These are phyloP conservation scores for Vanderwaltozyma tropicalis DNA, from an alignment of 805 yeast species.

Conservation along the genomic window DNA sequence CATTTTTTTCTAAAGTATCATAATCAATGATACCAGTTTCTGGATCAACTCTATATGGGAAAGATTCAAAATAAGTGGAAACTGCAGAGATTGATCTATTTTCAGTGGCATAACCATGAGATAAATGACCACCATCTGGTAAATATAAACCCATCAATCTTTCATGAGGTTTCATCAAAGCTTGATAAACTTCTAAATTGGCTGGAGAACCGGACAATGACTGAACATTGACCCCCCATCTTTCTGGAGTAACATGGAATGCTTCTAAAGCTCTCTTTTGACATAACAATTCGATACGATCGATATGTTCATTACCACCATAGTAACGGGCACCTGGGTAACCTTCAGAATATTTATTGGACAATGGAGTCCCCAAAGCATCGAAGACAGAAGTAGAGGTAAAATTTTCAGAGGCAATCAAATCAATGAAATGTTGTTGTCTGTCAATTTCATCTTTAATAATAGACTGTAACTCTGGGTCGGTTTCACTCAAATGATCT, in stretches of 20 bases:
- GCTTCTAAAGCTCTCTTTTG: slow-evolving; percentile 92
- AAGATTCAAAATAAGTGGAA: slow-evolving; percentile 93
- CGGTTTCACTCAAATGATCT: slow-evolving; percentile 47
- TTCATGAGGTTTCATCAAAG: slow-evolving; percentile 89
- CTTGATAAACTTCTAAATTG: slow-evolving; percentile 91
- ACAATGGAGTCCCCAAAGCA: slow-evolving; percentile 94
- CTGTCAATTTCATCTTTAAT: slow-evolving; percentile 74
- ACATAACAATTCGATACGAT: slow-evolving; percentile 84
- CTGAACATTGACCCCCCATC: slow-evolving; percentile 98
- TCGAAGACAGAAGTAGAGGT: slow-evolving; percentile 94
- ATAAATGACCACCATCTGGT: slow-evolving; percentile 98
- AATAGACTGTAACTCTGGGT: slow-evolving; percentile 69
- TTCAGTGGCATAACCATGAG: slow-evolving; percentile 96
- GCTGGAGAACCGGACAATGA: slow-evolving; percentile 97
- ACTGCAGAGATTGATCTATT: slow-evolving; percentile 89
- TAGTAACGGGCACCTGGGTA: slow-evolving; percentile 98
- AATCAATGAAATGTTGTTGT: slow-evolving; percentile 86
- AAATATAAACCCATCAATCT: slow-evolving; percentile 96
- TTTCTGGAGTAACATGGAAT: slow-evolving; percentile 63
- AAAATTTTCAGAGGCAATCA: slow-evolving; percentile 95
- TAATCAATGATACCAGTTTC: slow-evolving; percentile 93
- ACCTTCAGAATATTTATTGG: slow-evolving; percentile 97
- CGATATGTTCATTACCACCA: slow-evolving; percentile 97
- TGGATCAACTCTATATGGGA: slow-evolving; percentile 93
- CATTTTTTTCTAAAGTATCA: slow-evolving; percentile 87